Conservation (phyloP, 164 flowering plant genomes). For the Malania oleifera region DNA sequence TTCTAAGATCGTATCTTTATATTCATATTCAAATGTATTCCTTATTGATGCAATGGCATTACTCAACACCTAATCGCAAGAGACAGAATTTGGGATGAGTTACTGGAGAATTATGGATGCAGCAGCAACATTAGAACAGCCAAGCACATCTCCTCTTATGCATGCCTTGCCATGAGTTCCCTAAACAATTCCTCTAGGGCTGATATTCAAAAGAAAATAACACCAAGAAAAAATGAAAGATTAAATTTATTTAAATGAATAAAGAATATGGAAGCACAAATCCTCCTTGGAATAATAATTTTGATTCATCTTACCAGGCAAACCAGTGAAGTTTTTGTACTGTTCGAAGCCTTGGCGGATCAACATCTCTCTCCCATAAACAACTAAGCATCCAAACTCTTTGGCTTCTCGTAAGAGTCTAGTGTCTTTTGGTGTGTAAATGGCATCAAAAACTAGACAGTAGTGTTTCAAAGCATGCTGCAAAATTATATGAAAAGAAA, state of each 20-base stretch:
- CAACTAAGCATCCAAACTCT: conserved; percentile 20
- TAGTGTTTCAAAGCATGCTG: too few relatives aligned
- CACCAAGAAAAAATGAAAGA: not conserved
- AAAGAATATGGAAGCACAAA: too few relatives aligned
- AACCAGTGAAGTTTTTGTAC: conserved; percentile 24
- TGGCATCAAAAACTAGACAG: too few relatives aligned
- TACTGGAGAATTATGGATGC: not conserved
- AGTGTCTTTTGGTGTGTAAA: too few relatives aligned
- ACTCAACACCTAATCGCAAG: not conserved
- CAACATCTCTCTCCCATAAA: conserved; percentile 28
- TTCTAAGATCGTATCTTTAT: too few relatives aligned
- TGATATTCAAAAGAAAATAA: conserved; percentile 1
- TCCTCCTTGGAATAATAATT: too few relatives aligned
- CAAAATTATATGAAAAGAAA: too few relatives aligned
- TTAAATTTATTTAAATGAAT: too few relatives aligned
- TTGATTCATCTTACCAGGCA: conserved; percentile 29
- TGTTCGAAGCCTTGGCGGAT: conserved; percentile 27
- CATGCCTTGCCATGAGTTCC: conserved; percentile 12
- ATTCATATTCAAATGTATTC: too few relatives aligned
- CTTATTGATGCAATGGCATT: not conserved
- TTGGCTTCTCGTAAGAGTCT: conserved; percentile 19
- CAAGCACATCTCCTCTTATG: conserved; percentile 1
- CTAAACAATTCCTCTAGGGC: conserved; percentile 13
- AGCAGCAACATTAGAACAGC: not conserved
- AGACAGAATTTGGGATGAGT: not conserved